Base-by-base conservation (phyloP, 495 filamentous ascomycete genomes). In the Tuber magnatum region DNA sequence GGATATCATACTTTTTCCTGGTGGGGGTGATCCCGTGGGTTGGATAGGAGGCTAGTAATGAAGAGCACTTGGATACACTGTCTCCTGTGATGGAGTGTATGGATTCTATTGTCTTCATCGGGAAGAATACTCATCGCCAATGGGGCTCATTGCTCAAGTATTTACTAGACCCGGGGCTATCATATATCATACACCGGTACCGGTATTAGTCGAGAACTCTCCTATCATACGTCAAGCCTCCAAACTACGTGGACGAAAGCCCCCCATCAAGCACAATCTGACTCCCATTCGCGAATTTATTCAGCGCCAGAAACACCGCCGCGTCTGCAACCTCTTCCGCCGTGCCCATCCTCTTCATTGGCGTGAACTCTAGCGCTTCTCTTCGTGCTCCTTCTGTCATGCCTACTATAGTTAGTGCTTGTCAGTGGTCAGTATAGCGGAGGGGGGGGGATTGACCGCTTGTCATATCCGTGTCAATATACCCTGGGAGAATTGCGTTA, bases 211-310 rank as follows among this genome's bases (percentile, higher is more conserved):
- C 56, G 16, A 7, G 32, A 65, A 18, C 28, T 48, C 6, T 35
- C 51, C 14, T 22, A n/a, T n/a, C n/a, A n/a, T n/a, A 71, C 9
- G n/a, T 1, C 14, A 24, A 38, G 9, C 40, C 61, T 61, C n/a
- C 28, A 42, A 24, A 24, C 20, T 80, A 92, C 32, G 86, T 84
- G 22, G 91, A 91, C 79, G 92, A 93, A 73, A 94, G 80, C 1
- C 93, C 93, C 28, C 93, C 93, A 82, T 96, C 93, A n/a, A 97
- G 86, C 80, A 93, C 94, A 14, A 97, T 86, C 40, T 94, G 87
- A 84, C 92, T 94, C 74, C 94, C 94, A 80, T 94, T 93, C 14
- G 92, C 90, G 82, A 94, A 97, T 68, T 88, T 82, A 83, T 93
- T 95, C 42, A 85, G 86, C n/a, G 88, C 90, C 28, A 97, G 87